phyloP scores from a whole-genome alignment of 257 asterid species.

The Eustoma russellianum region DNA sequence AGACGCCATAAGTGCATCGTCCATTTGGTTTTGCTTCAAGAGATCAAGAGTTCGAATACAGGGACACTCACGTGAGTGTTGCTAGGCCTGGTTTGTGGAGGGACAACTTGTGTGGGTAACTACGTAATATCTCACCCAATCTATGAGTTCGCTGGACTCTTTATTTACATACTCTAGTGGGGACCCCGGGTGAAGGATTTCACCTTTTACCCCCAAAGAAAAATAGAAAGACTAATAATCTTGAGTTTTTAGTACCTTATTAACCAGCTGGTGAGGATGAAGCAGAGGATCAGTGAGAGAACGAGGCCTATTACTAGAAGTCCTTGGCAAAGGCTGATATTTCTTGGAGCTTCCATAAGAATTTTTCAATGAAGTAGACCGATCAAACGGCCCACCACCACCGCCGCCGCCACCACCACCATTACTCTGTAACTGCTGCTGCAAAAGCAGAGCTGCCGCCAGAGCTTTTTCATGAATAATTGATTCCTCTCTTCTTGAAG shows the following conservation, averaged over 20 bases:
- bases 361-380: slow-evolving; percentile 83
- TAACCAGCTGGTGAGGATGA: slow-evolving; percentile 91
- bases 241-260: slow-evolving; percentile 34
- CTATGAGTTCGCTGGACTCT: too few species aligned
- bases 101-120: too few species aligned
- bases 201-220: too few species aligned
- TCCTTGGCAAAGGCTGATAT: slow-evolving; percentile 59
- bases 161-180: too few species aligned
- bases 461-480: slow-evolving; percentile 69
- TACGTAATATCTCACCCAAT: too few species aligned
- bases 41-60: too few species aligned
- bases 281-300: slow-evolving; percentile 91
- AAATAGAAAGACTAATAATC: too few species aligned
- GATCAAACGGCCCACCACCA: slow-evolving; percentile 52
- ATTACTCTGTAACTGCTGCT: slow-evolving; percentile 71
- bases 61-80: too few species aligned
- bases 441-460: slow-evolving; percentile 88
- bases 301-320: slow-evolving; percentile 85
- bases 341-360: slow-evolving; percentile 42
- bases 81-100: too few species aligned
- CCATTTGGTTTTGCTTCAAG: too few species aligned
- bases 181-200: too few species aligned
- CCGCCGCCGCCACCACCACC: slow-evolving; percentile 10
- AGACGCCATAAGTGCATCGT: too few species aligned
- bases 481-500: slow-evolving; percentile 60